Conservation (phyloP, 2,329 filamentous ascomycete genomes). For the Colletotrichum caudatum region DNA sequence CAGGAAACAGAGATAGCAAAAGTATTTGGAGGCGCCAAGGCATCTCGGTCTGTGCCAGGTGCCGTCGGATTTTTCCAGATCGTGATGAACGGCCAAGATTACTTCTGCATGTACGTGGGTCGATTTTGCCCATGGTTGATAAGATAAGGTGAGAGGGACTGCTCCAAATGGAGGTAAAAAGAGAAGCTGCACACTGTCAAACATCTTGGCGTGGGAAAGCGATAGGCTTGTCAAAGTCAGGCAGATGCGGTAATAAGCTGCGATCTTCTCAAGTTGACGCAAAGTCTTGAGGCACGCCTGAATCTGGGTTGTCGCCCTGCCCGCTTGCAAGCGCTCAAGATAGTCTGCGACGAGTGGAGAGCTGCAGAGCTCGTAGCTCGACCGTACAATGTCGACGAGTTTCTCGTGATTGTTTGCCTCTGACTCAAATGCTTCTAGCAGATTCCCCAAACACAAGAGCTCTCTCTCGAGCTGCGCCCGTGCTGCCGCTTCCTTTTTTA, state of each 20-base stretch:
- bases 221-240: constrained; percentile 23
- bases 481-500: constrained; percentile 28
- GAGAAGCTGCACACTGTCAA: constrained; percentile 27
- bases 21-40: constrained; percentile 41
- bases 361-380: constrained; percentile 35
- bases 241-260: constrained; percentile 41
- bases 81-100: constrained; percentile 39
- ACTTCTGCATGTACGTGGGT: constrained; percentile 42
- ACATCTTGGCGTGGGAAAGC: constrained; percentile 20
- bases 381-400: constrained; percentile 25
- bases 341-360: constrained; percentile 28
- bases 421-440: constrained; percentile 37
- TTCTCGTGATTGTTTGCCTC: constrained; percentile 20
- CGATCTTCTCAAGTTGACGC: constrained; percentile 42
- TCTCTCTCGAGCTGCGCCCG: constrained; percentile 23
- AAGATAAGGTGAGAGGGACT: constrained; percentile 36
- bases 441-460: constrained; percentile 25
- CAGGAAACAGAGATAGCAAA: constrained; percentile 42
- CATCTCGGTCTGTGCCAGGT: constrained; percentile 35
- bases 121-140: constrained; percentile 40
- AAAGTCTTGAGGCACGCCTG: constrained; percentile 42
- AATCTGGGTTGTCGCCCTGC: constrained; percentile 38
- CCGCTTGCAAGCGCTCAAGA: constrained; percentile 28
- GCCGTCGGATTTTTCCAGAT: constrained; percentile 16
- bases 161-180: constrained; percentile 40